phyloP scores from a whole-genome alignment of 2,329 filamentous ascomycete genomes.

The Bipolaris victoriae region DNA sequence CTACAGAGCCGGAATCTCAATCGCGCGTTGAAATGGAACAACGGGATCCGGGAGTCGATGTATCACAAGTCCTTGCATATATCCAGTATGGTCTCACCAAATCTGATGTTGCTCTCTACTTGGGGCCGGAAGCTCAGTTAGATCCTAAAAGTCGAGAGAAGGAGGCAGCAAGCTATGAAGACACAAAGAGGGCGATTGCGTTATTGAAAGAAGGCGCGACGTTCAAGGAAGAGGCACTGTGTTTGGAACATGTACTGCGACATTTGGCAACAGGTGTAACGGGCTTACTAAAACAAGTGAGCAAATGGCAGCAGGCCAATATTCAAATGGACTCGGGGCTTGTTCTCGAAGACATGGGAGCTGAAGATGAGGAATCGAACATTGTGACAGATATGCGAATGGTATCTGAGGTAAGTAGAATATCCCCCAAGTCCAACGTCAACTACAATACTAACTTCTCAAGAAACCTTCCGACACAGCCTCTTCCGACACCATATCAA shows the following conservation, averaged over 20 bases:
- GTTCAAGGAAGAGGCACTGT: slow-evolving; percentile 42
- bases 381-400: slow-evolving; percentile 63
- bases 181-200: slow-evolving; percentile 43
- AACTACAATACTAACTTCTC: not conserved
- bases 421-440: not conserved
- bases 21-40: slow-evolving; percentile 74
- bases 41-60: slow-evolving; percentile 77
- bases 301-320: slow-evolving; percentile 55
- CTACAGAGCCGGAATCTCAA: slow-evolving; percentile 64
- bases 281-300: slow-evolving; percentile 48
- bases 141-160: slow-evolving; percentile 7
- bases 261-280: slow-evolving; percentile 44
- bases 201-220: slow-evolving; percentile 54
- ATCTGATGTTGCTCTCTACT: slow-evolving; percentile 69
- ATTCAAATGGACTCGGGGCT: slow-evolving; percentile 72
- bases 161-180: slow-evolving; percentile 33
- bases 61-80: slow-evolving; percentile 75
- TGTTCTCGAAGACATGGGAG: slow-evolving; percentile 52
- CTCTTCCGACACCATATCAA: slow-evolving; percentile 24
- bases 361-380: slow-evolving; percentile 27
- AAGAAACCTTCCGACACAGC: slow-evolving; percentile 1
- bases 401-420: slow-evolving; percentile 55
- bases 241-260: slow-evolving; percentile 49
- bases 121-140: slow-evolving; percentile 52
- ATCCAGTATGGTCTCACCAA: slow-evolving; percentile 72